phyloP scores from a whole-genome alignment of 805 yeast genomes.

The Starmerella bacillaris region DNA sequence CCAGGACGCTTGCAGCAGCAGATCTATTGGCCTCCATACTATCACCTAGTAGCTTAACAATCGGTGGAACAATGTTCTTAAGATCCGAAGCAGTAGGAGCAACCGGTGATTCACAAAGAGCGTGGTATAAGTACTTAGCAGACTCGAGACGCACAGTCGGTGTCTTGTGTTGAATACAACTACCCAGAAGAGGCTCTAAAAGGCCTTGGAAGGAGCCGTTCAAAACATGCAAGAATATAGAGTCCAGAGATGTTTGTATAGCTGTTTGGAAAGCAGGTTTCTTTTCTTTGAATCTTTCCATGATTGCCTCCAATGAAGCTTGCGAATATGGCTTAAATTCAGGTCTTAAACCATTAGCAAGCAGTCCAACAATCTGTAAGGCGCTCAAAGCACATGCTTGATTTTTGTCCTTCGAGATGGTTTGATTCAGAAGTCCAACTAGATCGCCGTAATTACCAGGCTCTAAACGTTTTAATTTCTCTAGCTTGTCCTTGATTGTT shows the following conservation, averaged over 20 bases:
- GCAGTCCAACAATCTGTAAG: conserved; percentile 40
- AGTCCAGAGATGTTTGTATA: conserved; percentile 45
- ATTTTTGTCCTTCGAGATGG: conserved; percentile 66
- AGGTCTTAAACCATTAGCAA: conserved; percentile 44
- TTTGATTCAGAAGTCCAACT: conserved; percentile 45
- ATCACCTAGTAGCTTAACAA: conserved; percentile 54
- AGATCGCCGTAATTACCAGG: conserved; percentile 48
- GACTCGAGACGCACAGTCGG: conserved; percentile 67
- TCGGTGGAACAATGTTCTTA: conserved; percentile 37
- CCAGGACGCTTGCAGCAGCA: conserved; percentile 59
- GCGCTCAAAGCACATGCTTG: conserved; percentile 70
- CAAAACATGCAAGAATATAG: conserved; percentile 34
- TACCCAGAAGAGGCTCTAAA: conserved; percentile 24
- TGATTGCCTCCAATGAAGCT: conserved; percentile 36
- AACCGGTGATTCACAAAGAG: conserved; percentile 34
- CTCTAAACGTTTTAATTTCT: conserved; percentile 32
- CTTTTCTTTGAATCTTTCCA: conserved; percentile 79
- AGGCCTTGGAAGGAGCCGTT: conserved; percentile 34
- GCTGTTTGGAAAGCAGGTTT: conserved; percentile 63
- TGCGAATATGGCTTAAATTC: conserved; percentile 38
- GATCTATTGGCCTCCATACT: conserved; percentile 71
- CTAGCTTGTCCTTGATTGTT: conserved; percentile 28
- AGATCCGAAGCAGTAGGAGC: conserved; percentile 38
- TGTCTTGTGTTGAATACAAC: conserved; percentile 52
- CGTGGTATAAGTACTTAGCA: conserved; percentile 44